Evolutionary conservation across 176 grass and related monocot genomes (phyloP).

Genomic region (Rhipidocladum racemiflorum): DNA sequence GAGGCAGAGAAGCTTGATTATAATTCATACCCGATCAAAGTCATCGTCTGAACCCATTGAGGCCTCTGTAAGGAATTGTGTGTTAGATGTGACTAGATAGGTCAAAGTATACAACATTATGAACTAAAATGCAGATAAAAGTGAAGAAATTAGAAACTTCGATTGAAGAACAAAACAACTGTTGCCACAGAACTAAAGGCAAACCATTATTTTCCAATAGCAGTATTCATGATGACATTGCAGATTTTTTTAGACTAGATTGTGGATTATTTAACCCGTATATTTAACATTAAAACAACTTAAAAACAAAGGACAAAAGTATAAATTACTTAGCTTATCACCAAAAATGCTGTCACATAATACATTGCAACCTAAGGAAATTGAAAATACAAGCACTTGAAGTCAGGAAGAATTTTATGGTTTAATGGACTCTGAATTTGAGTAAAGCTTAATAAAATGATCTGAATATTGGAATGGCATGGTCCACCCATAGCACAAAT

Average conservation of each 20-base stretch:
- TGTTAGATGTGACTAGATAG: background rate
- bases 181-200: background rate
- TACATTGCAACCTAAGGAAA: background rate
- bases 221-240: background rate
- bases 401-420: background rate
- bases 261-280: background rate
- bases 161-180: background rate
- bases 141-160: conserved; percentile 1
- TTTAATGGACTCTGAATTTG: background rate
- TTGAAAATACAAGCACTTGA: background rate
- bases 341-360: background rate
- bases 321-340: background rate
- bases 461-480: background rate
- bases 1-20: background rate
- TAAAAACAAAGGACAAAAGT: background rate
- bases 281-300: background rate
- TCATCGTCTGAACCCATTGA: conserved; percentile 59
- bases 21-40: conserved; percentile 51
- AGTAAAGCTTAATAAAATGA: background rate
- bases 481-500: background rate
- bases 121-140: conserved; percentile 3
- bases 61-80: conserved; percentile 29
- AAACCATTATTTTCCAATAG: background rate
- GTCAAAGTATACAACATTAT: background rate
- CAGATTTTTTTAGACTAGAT: background rate